These are phyloP conservation scores for Leishmania gerbilli DNA, from an alignment of 208 protist species.

Conservation along the genomic window DNA sequence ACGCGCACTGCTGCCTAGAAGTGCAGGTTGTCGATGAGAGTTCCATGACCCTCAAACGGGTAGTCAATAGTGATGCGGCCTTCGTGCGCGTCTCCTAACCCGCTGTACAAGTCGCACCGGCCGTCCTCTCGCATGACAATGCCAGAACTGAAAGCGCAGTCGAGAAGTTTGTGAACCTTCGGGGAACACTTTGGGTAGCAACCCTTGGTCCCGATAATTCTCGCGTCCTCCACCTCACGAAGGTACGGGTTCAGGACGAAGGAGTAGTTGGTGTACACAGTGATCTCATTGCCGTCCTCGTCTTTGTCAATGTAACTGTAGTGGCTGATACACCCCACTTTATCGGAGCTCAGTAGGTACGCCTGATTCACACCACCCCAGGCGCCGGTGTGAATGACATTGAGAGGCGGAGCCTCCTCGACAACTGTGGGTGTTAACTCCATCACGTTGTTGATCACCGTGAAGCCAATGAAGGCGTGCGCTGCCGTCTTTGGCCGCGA, in stretches of 20 bases:
- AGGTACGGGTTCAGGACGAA: slow-evolving; percentile 65
- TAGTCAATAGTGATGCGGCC: slow-evolving; percentile 76
- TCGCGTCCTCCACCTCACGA: slow-evolving; percentile 37
- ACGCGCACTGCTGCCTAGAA: slow-evolving; percentile 11
- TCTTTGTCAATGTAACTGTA: slow-evolving; percentile 62
- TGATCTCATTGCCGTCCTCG: slow-evolving; percentile 38
- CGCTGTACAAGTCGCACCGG: slow-evolving; percentile 70
- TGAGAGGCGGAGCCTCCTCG: slow-evolving; percentile 33
- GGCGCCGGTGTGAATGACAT: slow-evolving; percentile 48
- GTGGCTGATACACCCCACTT: slow-evolving; percentile 66
- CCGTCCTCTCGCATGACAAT: slow-evolving; percentile 71
- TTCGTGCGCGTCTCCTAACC: slow-evolving; percentile 57
- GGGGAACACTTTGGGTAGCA: slow-evolving; percentile 55
- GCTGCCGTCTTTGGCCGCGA: slow-evolving; percentile 33
- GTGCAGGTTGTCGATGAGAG: slow-evolving; percentile 45
- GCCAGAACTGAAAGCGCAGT: slow-evolving; percentile 66
- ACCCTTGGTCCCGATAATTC: slow-evolving; percentile 50
- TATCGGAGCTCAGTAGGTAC: slow-evolving; percentile 58
- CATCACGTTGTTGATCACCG: slow-evolving; percentile 38
- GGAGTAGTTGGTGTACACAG: slow-evolving; percentile 65
- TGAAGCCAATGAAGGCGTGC: slow-evolving; percentile 48
- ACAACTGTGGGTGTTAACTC: slow-evolving; percentile 34
- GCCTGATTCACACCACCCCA: slow-evolving; percentile 71
- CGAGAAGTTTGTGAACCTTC: slow-evolving; percentile 52
- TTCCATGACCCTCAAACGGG: slow-evolving; percentile 64